Evolutionary conservation across 371 early-diverging fungal species (phyloP).

Genomic region (Mortierella sp.): DNA sequence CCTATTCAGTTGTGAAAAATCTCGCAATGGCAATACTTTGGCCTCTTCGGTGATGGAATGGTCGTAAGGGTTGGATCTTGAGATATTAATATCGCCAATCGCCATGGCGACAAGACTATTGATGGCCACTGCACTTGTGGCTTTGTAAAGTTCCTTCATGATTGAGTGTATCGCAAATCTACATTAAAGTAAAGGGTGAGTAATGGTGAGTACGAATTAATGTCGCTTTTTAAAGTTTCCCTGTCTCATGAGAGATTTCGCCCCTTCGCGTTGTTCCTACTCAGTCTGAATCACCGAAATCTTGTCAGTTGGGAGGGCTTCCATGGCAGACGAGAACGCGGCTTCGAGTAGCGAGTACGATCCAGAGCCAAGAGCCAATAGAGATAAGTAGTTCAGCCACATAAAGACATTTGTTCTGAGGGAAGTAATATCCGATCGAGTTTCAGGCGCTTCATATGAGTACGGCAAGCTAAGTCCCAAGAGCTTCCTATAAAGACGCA

Average conservation of each 20-base stretch:
- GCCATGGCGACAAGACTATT: conserved; percentile 5
- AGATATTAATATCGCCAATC: conserved; percentile 1
- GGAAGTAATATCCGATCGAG: conserved; percentile 6
- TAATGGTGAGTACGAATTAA: neutral
- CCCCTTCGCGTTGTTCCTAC: conserved; percentile 9
- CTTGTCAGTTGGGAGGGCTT: neutral
- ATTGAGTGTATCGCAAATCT: conserved; percentile 34
- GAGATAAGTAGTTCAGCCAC: conserved; percentile 50
- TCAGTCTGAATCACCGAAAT: conserved; percentile 16
- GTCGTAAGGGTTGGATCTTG: conserved; percentile 41
- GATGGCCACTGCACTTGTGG: neutral
- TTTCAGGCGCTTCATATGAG: conserved; percentile 17
- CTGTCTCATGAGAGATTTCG: neutral
- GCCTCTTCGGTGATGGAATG: neutral
- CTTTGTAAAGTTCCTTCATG: conserved; percentile 22
- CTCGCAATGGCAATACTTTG: conserved; percentile 14
- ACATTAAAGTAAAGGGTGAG: neutral
- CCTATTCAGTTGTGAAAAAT: conserved; percentile 26
- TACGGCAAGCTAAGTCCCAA: conserved; percentile 36
- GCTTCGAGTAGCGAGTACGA: conserved; percentile 7
- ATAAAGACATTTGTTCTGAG: conserved; percentile 29
- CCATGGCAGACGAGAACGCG: conserved; percentile 22
- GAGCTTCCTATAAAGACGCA: conserved; percentile 33
- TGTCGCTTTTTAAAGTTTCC: neutral
- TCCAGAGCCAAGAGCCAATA: conserved; percentile 27